These are phyloP conservation scores for Suillus brevipes DNA, from an alignment of 768 basidiomycete genomes.

Conservation along the genomic window DNA sequence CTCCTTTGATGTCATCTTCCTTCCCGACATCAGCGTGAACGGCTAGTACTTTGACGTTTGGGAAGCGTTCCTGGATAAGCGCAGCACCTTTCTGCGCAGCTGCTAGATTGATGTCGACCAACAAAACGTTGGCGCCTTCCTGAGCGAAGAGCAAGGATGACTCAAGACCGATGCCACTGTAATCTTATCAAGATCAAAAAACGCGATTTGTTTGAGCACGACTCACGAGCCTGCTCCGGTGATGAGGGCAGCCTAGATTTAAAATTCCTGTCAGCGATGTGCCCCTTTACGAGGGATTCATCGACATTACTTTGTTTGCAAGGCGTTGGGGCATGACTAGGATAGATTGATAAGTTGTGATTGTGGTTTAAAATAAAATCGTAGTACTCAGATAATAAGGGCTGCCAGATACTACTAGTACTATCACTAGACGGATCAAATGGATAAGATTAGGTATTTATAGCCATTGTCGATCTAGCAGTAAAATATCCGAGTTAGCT, in stretches of 20 bases:
- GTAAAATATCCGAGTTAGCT: too few species aligned
- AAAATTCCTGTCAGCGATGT: constrained; percentile 14
- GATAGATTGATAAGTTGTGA: constrained; percentile 10
- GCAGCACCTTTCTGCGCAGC: constrained; percentile 69
- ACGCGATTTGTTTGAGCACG: constrained; percentile 5
- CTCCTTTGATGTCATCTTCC: constrained; percentile 81
- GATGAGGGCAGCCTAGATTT: constrained; percentile 65
- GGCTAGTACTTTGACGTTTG: constrained; percentile 67
- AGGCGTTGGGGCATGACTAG: constrained; percentile 63
- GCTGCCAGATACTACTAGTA: too few species aligned
- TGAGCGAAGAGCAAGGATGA: constrained; percentile 92
- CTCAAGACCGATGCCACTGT: constrained; percentile 94
- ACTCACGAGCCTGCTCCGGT: constrained; percentile 90
- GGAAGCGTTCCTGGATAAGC: constrained; percentile 63
- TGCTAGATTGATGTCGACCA: constrained; percentile 82
- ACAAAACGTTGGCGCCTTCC: constrained; percentile 89
- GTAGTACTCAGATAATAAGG: too few species aligned
- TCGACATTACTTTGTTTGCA: constrained; percentile 54
- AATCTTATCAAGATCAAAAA: constrained; percentile 21
- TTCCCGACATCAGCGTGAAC: constrained; percentile 85
- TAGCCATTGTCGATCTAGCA: too few species aligned
- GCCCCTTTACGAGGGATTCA: background rate
- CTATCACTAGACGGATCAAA: too few species aligned
- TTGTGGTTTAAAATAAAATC: constrained; percentile 4
- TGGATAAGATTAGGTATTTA: too few species aligned